Base-by-base conservation (phyloP, 2,329 filamentous ascomycete species). In the Rhinocladiella mackenziei region DNA sequence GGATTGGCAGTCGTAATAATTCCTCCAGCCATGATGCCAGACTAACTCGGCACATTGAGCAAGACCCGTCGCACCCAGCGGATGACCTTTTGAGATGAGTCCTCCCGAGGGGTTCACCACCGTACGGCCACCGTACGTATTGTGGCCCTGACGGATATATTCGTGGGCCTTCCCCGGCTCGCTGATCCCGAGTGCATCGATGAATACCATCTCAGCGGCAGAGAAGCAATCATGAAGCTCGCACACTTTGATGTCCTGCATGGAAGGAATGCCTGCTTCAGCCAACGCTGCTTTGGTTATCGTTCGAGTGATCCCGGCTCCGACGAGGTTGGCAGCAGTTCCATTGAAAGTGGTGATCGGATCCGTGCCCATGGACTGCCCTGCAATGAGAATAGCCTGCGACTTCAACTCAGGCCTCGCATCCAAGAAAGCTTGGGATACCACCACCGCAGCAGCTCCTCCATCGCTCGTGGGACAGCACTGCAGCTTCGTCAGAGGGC, bases 181-280 rank as follows among this genome's bases (percentile, higher is more conserved):
- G 28, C 75, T 78, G 7, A 97, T 76, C 1, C 88, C 89, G 1
- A 97, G 76, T 0, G 87, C 87, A 62, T 97, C 91, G 38, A 97
- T 81, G 1, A 81, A 83, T 38, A 92, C 77, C 84, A 97, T 85
- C 73, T 97, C 87, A 65, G 97, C 97, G 18, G 91, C 83, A 13
- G 83, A 89, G 76, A 97, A 97, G 72, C 92, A 97, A 71, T 97
- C 92, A 68, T 97, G 92, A 49, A 97, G 74, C 71, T 97, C 91
- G 60, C 87, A 88, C 11, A 97, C 85, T 59, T 84, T 81, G 52
- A 91, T 76, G 54, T 94, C 85, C 22, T 71, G 66, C n/a, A n/a
- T n/a, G 0, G 85, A 70, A 4, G 69, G 70, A 2, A 80, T 75
- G 48, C 85, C 71, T 0, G 89, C 88, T 68, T 97, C 85, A 22